phyloP scores from a whole-genome alignment of 2,329 filamentous ascomycete species.

The Colletotrichum aenigma region DNA sequence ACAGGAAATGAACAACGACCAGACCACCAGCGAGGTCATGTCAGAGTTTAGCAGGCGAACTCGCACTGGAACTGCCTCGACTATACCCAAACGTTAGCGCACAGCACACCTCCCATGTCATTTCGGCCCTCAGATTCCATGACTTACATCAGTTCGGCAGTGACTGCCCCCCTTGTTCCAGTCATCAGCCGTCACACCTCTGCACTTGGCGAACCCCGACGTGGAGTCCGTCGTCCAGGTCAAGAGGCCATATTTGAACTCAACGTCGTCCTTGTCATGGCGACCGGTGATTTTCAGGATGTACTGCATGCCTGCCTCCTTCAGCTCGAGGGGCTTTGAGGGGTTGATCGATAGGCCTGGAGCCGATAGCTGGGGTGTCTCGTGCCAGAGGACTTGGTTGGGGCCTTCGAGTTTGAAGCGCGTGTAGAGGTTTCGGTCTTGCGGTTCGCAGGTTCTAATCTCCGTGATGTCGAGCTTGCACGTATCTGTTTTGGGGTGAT shows the following conservation, averaged over 20 bases:
- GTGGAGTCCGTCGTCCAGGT: background rate
- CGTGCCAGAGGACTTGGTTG: background rate
- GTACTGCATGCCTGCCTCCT: background rate
- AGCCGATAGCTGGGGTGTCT: background rate
- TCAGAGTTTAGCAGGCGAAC: background rate
- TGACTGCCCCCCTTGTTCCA: background rate
- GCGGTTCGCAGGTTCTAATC: background rate
- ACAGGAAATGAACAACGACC: background rate
- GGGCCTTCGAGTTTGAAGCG: background rate
- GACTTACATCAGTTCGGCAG: background rate
- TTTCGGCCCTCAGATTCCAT: background rate
- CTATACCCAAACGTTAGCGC: background rate
- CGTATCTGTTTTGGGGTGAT: background rate
- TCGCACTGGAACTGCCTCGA: background rate
- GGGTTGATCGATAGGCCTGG: background rate
- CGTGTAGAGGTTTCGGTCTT: background rate
- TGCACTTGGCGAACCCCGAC: background rate
- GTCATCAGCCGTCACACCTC: background rate
- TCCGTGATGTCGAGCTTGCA: background rate
- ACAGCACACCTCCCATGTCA: background rate
- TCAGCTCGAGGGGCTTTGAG: background rate
- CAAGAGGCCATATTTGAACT: background rate
- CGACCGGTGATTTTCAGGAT: background rate
- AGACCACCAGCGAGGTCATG: background rate
- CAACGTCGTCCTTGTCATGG: background rate